These are phyloP conservation scores for Phytophthora idaei DNA, from an alignment of 352 stramenopile genomes.

Conservation along the genomic window DNA sequence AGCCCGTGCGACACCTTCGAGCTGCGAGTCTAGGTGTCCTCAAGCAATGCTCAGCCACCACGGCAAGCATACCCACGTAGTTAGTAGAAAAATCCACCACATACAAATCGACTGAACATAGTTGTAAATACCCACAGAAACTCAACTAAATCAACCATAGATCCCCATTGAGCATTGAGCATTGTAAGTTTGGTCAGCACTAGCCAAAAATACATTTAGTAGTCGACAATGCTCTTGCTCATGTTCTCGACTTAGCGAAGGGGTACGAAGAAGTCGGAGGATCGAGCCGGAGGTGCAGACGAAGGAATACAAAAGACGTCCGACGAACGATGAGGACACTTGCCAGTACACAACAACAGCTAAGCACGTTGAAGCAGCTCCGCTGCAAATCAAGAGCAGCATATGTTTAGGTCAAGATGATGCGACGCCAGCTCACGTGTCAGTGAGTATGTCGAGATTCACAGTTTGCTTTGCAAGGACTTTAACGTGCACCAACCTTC, in stretches of 20 bases:
- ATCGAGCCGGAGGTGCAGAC: conserved; percentile 2
- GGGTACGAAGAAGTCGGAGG: conserved; percentile 1
- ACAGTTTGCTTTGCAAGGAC: too few species aligned
- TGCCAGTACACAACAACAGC: background rate
- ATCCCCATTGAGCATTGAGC: conserved; percentile 3
- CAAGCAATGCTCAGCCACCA: background rate
- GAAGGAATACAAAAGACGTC: background rate
- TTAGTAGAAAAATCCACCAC: conserved; percentile 26
- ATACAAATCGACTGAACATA: conserved; percentile 23
- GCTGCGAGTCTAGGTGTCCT: conserved; percentile 22
- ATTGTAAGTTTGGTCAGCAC: too few species aligned
- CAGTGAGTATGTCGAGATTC: too few species aligned
- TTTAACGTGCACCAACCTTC: too few species aligned
- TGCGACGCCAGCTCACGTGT: background rate
- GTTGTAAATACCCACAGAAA: conserved; percentile 34
- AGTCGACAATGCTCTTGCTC: too few species aligned
- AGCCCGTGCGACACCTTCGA: conserved; percentile 17
- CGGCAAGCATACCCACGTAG: conserved; percentile 16
- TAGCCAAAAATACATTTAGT: too few species aligned
- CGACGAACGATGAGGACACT: conserved; percentile 12
- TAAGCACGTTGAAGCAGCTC: conserved; percentile 1
- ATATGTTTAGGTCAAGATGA: background rate
- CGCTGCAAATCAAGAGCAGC: background rate
- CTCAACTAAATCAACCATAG: conserved; percentile 25
- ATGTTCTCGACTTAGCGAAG: background rate